Conservation (phyloP, 2,329 filamentous ascomycete species). For the Chaetomium sp. region DNA sequence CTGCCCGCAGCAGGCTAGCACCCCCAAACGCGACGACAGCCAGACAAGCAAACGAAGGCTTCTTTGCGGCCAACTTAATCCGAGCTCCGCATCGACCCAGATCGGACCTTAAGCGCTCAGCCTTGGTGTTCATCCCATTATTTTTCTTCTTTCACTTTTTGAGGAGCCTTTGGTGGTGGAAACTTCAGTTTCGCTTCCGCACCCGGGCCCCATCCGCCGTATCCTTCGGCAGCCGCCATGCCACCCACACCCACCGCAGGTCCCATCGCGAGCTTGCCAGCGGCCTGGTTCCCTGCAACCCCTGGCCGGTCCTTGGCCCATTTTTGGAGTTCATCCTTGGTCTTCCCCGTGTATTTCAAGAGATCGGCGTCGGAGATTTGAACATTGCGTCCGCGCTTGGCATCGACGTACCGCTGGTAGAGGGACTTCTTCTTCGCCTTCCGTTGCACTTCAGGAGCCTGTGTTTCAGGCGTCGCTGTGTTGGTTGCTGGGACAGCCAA, state of each 20-base stretch:
- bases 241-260: constrained; percentile 35
- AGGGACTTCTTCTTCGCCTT: constrained; percentile 26
- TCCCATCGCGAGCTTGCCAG: constrained; percentile 41
- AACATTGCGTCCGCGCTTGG: constrained; percentile 30
- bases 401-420: constrained; percentile 34
- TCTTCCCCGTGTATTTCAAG: constrained; percentile 47
- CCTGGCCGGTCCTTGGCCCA: constrained; percentile 46
- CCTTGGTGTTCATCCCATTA: not conserved
- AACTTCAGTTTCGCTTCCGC: constrained; percentile 14
- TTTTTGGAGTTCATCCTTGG: constrained; percentile 37
- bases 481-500: not conserved
- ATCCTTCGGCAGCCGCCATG: constrained; percentile 1
- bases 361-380: constrained; percentile 45
- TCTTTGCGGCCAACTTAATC: too few relatives aligned
- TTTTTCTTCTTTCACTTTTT: not conserved
- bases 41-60: too few relatives aligned
- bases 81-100: too few relatives aligned
- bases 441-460: not conserved
- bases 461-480: not conserved
- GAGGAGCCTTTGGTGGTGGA: not conserved
- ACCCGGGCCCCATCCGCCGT: constrained; percentile 23
- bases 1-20: too few relatives aligned
- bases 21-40: too few relatives aligned
- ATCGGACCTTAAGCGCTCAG: too few relatives aligned
- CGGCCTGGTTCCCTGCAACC: constrained; percentile 46